A percentile compares a stretch with the other conserved stretches of the same genome.
These are phyloP conservation scores for Penicillium argentinense DNA, from an alignment of 495 filamentous ascomycete genomes.

Conservation along the genomic window DNA sequence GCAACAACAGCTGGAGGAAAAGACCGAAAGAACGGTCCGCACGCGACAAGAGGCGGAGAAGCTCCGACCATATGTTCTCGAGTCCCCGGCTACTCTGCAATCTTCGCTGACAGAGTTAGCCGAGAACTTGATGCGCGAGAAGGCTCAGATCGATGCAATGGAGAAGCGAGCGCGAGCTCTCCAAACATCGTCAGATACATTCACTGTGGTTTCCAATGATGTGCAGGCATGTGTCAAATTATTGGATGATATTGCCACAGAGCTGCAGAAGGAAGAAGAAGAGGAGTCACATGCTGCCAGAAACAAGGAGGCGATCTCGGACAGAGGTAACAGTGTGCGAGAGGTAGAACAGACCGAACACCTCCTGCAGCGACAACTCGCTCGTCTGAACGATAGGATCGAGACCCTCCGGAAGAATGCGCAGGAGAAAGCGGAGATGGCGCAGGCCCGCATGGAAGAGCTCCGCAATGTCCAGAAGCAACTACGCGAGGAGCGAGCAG, in stretches of 20 bases:
- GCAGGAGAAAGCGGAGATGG: conserved; percentile 73
- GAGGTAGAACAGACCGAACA: conserved; percentile 89
- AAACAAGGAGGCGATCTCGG: conserved; percentile 82
- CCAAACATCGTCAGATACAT: conserved; percentile 90
- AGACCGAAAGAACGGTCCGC: conserved; percentile 60
- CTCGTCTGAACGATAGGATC: conserved; percentile 81
- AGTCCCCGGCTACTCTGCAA: conserved; percentile 81
- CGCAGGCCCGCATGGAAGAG: conserved; percentile 87
- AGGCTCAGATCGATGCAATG: conserved; percentile 78
- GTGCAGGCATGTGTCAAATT: conserved; percentile 83
- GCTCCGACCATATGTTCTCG: conserved; percentile 85
- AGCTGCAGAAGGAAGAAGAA: conserved; percentile 87
- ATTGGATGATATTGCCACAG: conserved; percentile 79
- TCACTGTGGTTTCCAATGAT: conserved; percentile 76
- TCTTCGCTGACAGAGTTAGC: conserved; percentile 77
- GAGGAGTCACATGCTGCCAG: conserved; percentile 72
- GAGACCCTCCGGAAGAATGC: conserved; percentile 74
- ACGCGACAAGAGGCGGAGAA: conserved; percentile 78
- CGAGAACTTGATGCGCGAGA: conserved; percentile 71
- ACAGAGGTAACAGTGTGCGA: conserved; percentile 81
- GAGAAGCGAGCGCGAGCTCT: conserved; percentile 83
- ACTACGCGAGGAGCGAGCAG: conserved; percentile 78
- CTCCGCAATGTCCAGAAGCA: conserved; percentile 76
- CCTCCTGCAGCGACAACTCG: conserved; percentile 77
- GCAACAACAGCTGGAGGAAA: conserved; percentile 74